phyloP scores from a whole-genome alignment of 129 eudicot genomes.

The Escallonia rubra region DNA sequence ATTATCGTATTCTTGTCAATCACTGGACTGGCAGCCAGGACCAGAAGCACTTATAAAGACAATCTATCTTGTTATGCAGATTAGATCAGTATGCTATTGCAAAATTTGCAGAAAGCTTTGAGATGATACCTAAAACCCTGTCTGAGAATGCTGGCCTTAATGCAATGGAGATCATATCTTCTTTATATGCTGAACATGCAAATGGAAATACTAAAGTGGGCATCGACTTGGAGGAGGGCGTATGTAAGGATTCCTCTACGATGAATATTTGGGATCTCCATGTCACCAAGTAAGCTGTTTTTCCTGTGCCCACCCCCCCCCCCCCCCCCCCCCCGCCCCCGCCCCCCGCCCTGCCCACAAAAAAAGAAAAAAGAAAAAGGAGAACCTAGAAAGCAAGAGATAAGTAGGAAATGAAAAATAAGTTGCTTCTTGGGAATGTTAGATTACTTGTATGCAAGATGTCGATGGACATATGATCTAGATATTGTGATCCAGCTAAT shows the following conservation, averaged over 20 bases:
- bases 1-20: no score
- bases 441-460: no score
- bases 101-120: conserved; percentile 92
- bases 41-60: no score
- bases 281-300: conserved; percentile 66
- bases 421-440: no score
- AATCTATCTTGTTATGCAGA: conserved; percentile 31
- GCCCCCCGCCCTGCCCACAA: no score
- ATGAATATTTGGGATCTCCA: conserved; percentile 81
- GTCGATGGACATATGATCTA: no score
- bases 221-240: conserved; percentile 76
- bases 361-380: no score
- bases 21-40: no score
- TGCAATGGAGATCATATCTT: conserved; percentile 92
- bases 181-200: conserved; percentile 82
- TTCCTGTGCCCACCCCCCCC: not conserved
- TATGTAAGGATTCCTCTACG: conserved; percentile 64
- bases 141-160: conserved; percentile 97
- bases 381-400: no score
- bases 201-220: conserved; percentile 86
- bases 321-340: no score
- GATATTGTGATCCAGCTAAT: no score
- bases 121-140: conserved; percentile 89
- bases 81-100: conserved; percentile 94
- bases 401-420: no score